Conservation (phyloP, 768 basidiomycete genomes). For the Boletus vinaceobasis region DNA sequence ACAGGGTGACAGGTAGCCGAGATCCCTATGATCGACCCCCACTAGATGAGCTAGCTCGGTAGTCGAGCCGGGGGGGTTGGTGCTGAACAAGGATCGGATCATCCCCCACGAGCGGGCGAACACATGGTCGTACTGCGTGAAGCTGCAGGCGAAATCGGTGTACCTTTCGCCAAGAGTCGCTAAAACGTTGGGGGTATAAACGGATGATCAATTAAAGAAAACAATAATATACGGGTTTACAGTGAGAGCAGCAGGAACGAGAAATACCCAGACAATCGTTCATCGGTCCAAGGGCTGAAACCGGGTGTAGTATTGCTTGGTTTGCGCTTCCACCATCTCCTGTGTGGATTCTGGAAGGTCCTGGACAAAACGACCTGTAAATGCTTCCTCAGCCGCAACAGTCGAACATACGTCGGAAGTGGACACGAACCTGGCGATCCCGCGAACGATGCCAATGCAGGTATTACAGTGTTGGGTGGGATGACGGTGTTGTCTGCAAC, state of each 20-base stretch:
- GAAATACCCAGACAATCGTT: not conserved
- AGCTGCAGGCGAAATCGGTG: not conserved
- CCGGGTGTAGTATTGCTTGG: slow-evolving; percentile 81
- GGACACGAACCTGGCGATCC: slow-evolving; percentile 78
- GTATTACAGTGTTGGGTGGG: slow-evolving; percentile 90
- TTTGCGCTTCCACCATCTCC: slow-evolving; percentile 81
- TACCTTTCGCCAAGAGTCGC: not conserved
- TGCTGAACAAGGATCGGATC: not conserved
- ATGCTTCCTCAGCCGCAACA: slow-evolving; percentile 2
- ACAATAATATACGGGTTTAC: slow-evolving; percentile 3
- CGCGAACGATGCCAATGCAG: slow-evolving; percentile 77
- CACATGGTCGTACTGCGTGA: not conserved
- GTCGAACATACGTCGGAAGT: not conserved
- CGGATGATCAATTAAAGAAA: not conserved
- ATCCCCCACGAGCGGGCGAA: not conserved
- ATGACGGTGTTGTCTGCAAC: slow-evolving; percentile 88
- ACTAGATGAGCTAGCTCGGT: not conserved
- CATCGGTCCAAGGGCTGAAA: slow-evolving; percentile 62
- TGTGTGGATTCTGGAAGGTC: slow-evolving; percentile 93
- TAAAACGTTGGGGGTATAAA: not conserved
- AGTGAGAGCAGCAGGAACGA: not conserved
- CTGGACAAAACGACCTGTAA: slow-evolving; percentile 74
- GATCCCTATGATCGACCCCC: too few species aligned
- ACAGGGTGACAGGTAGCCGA: not conserved
- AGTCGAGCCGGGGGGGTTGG: not conserved